phyloP scores from a whole-genome alignment of 768 basidiomycete genomes.

The Cubamyces lactineus region DNA sequence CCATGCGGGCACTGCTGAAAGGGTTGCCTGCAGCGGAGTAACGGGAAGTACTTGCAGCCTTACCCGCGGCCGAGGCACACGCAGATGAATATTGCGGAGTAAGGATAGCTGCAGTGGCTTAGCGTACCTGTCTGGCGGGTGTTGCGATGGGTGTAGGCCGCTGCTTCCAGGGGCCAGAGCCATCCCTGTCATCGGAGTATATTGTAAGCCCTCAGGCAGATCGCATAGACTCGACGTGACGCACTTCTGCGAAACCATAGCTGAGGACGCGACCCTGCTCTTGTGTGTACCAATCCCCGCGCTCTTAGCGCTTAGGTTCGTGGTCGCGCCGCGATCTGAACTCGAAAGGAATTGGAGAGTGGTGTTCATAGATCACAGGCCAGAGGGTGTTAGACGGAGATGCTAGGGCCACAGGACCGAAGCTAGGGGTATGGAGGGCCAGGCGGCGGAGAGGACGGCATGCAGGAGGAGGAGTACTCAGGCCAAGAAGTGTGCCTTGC shows the following conservation, averaged over 20 bases:
- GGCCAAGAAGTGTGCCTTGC: conserved; percentile 2
- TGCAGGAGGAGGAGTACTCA: conserved; percentile 1
- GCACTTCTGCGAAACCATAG: conserved; percentile 7
- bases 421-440: neutral
- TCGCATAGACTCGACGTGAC: neutral
- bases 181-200: neutral
- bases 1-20: neutral
- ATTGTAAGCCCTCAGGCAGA: neutral
- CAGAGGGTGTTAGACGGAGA: too few relatives aligned
- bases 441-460: neutral
- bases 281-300: conserved; percentile 2
- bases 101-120: neutral
- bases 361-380: conserved; percentile 7
- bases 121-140: conserved; percentile 5
- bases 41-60: neutral
- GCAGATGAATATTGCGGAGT: neutral
- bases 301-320: conserved; percentile 9
- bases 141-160: conserved; percentile 1
- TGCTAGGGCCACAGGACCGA: neutral
- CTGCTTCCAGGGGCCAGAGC: neutral
- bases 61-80: neutral
- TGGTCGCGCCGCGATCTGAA: neutral
- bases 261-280: conserved; percentile 13
- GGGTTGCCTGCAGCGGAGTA: neutral
- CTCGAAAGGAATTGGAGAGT: neutral